Conservation (phyloP, 352 stramenopile genomes). For the Aphanomyces cochlioides region DNA sequence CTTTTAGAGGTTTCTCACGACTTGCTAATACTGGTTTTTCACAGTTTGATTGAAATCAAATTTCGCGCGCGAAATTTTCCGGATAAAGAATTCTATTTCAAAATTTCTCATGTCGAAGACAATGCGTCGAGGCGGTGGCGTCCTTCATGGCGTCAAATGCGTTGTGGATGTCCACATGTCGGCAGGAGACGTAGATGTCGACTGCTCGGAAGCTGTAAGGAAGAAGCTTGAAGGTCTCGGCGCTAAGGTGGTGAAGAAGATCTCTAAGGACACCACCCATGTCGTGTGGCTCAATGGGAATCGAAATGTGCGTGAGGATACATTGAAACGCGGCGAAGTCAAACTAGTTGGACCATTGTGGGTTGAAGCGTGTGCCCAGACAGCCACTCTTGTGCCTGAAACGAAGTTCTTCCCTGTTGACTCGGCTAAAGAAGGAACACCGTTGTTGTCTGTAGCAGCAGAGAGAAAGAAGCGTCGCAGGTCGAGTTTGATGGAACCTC, state of each 20-base stretch:
- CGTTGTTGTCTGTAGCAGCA: not conserved
- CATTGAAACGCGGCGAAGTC: conserved; percentile 38
- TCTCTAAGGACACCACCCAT: conserved; percentile 65
- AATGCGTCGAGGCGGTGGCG: not conserved
- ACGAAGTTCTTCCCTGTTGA: conserved; percentile 65
- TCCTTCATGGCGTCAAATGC: conserved; percentile 48
- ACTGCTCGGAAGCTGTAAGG: conserved; percentile 72
- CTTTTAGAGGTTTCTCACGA: not conserved
- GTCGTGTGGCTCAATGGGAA: conserved; percentile 72
- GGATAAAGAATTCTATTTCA: conserved; percentile 19
- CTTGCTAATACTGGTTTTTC: not conserved
- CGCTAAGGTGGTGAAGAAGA: conserved; percentile 61
- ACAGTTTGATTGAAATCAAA: not conserved
- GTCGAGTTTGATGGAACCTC: conserved; percentile 22
- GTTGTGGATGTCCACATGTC: conserved; percentile 71
- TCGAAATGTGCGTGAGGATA: conserved; percentile 35
- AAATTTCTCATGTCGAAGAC: not conserved
- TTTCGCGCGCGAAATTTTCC: conserved; percentile 8
- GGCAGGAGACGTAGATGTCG: conserved; percentile 60
- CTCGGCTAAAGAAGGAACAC: not conserved
- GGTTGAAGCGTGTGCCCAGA: conserved; percentile 78
- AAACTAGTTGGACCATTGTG: conserved; percentile 80
- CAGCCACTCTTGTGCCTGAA: conserved; percentile 64
- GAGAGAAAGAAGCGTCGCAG: conserved; percentile 11
- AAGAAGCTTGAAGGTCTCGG: conserved; percentile 62